A percentile compares a stretch with the other conserved stretches of the same genome.
Conservation (phyloP, 2,329 filamentous ascomycete species). For the Tolypocladium album region DNA sequence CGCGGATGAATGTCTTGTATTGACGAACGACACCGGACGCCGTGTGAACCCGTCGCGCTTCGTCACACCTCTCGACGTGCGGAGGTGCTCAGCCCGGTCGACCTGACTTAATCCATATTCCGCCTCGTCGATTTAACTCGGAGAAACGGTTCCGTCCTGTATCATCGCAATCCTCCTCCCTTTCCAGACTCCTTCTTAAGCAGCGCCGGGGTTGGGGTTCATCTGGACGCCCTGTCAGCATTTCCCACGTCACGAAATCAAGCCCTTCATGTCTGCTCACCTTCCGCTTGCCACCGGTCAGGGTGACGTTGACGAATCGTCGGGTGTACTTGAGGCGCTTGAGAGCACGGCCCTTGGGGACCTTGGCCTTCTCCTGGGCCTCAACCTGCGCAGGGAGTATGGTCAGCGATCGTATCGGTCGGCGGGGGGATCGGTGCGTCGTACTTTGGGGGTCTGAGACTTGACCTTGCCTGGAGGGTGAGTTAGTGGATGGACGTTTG, state of each 20-base stretch:
- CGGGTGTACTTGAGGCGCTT: conserved; percentile 96
- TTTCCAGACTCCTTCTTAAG: conserved; percentile 31
- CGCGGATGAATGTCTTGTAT: conserved; percentile 26
- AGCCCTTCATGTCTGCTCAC: conserved; percentile 34
- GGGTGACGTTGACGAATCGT: conserved; percentile 95
- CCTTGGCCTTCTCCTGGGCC: conserved; percentile 91
- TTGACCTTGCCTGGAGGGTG: conserved; percentile 92
- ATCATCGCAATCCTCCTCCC: conserved; percentile 16
- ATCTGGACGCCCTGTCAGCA: conserved; percentile 43
- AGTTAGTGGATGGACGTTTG: not conserved
- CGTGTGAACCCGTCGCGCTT: conserved; percentile 26
- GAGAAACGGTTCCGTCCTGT: conserved; percentile 20
- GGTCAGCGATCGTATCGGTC: conserved; percentile 19
- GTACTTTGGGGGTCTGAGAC: conserved; percentile 87
- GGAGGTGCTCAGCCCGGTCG: conserved; percentile 24
- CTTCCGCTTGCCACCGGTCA: conserved; percentile 98
- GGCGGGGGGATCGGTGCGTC: conserved; percentile 19
- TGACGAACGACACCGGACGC: conserved; percentile 32
- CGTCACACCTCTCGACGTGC: conserved; percentile 21
- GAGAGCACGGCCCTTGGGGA: conserved; percentile 91
- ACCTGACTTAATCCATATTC: conserved; percentile 24
- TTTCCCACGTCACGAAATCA: not conserved
- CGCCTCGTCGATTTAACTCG: conserved; percentile 20
- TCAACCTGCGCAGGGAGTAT: conserved; percentile 51
- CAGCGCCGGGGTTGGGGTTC: conserved; percentile 73